Conservation (phyloP, 257 asterid species). For the Rehmannia glutinosa region DNA sequence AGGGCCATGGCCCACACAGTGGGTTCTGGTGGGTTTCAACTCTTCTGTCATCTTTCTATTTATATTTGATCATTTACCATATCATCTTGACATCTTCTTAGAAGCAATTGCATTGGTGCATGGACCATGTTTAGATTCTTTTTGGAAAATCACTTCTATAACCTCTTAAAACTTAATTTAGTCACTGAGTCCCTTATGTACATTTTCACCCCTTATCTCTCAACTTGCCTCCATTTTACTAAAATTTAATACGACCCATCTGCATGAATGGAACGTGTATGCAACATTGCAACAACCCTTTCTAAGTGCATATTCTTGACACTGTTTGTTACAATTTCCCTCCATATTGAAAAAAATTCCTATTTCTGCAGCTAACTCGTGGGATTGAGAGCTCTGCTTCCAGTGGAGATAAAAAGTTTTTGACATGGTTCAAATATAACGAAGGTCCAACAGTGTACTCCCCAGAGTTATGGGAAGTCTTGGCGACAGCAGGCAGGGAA, state of each 20-base stretch:
- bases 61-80: neutral
- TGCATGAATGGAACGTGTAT: too few species aligned
- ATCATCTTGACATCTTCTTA: neutral
- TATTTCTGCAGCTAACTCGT: slow-evolving; percentile 14
- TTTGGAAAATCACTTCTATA: neutral
- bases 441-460: slow-evolving; percentile 1
- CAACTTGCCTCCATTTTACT: too few species aligned
- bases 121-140: neutral
- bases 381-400: slow-evolving; percentile 12
- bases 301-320: neutral
- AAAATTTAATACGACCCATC: too few species aligned
- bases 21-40: neutral
- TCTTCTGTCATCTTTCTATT: neutral
- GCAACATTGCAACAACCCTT: slow-evolving; percentile 1
- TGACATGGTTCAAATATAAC: neutral
- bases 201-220: neutral
- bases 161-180: neutral
- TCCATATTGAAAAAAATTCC: neutral
- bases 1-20: neutral
- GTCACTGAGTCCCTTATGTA: slow-evolving; percentile 1
- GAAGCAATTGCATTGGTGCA: slow-evolving; percentile 15
- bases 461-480: neutral
- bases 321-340: slow-evolving; percentile 5
- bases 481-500: neutral
- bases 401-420: neutral